Evolutionary conservation across 148 eudicot genomes (phyloP).

Genomic region (Vaccinium vitisidaea): DNA sequence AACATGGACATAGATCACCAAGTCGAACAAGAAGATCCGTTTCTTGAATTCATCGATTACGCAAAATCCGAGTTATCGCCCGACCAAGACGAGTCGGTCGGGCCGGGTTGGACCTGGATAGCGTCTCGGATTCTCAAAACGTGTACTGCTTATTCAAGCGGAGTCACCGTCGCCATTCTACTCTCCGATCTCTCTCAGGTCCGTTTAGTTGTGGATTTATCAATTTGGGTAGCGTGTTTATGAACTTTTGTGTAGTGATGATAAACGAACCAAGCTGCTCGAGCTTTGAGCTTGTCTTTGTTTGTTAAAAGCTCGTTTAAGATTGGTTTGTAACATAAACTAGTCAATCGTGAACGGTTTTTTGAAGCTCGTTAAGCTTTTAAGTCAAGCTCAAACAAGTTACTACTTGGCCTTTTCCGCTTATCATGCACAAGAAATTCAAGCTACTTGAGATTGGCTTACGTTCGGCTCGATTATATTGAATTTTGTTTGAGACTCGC

Average conservation of each 20-base stretch:
- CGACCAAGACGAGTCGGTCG: constrained; percentile 27
- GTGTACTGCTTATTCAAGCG: constrained; percentile 77
- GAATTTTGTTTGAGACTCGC: neutral
- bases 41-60: constrained; percentile 62
- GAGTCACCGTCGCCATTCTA: constrained; percentile 87
- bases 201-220: neutral
- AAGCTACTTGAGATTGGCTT: neutral
- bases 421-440: neutral
- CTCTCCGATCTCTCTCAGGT: constrained; percentile 90
- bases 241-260: neutral
- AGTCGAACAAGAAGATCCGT: constrained; percentile 47
- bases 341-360: neutral
- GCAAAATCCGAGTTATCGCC: constrained; percentile 60
- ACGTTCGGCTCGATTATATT: neutral
- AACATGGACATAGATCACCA: constrained; percentile 39
- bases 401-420: neutral
- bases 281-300: neutral
- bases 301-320: neutral
- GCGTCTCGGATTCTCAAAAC: constrained; percentile 74
- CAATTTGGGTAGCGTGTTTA: neutral
- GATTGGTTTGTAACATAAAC: neutral
- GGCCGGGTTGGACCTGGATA: constrained; percentile 85
- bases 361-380: neutral
- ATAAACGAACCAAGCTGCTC: neutral
- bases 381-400: neutral